phyloP scores from a whole-genome alignment of 2,329 filamentous ascomycete species.

The Neobulgaria alba region DNA sequence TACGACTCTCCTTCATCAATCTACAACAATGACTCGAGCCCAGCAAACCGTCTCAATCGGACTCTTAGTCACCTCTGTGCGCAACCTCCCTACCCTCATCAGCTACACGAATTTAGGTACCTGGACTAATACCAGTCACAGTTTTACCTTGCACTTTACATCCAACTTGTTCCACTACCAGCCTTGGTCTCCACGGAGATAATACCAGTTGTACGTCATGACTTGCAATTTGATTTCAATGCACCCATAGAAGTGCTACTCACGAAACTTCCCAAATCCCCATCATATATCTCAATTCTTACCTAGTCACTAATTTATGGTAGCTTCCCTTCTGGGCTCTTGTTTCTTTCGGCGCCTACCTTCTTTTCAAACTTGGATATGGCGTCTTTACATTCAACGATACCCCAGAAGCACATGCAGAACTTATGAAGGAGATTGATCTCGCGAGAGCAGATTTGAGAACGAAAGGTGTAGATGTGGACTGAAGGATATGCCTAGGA shows the following conservation, averaged over 20 bases:
- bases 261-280: too few species aligned
- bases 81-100: constrained; percentile 8
- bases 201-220: constrained; percentile 75
- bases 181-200: constrained; percentile 71
- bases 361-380: constrained; percentile 84
- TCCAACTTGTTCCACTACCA: constrained; percentile 76
- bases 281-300: too few species aligned
- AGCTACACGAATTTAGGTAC: background rate
- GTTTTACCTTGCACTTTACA: constrained; percentile 83
- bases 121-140: constrained; percentile 32
- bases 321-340: constrained; percentile 90
- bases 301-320: background rate
- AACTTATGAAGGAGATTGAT: constrained; percentile 80
- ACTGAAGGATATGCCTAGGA: constrained; percentile 20
- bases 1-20: constrained; percentile 1
- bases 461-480: constrained; percentile 58
- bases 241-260: too few species aligned
- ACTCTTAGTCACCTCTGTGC: constrained; percentile 80
- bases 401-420: constrained; percentile 80
- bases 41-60: constrained; percentile 85
- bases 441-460: constrained; percentile 66
- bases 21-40: constrained; percentile 76
- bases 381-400: constrained; percentile 97
- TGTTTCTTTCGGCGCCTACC: constrained; percentile 83
- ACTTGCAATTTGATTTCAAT: too few species aligned